Percentiles rank a stretch among this genome's conserved stretches.
Conservation (phyloP, 2,329 filamentous ascomycete genomes). For the Emmonsiellopsis sp. region DNA sequence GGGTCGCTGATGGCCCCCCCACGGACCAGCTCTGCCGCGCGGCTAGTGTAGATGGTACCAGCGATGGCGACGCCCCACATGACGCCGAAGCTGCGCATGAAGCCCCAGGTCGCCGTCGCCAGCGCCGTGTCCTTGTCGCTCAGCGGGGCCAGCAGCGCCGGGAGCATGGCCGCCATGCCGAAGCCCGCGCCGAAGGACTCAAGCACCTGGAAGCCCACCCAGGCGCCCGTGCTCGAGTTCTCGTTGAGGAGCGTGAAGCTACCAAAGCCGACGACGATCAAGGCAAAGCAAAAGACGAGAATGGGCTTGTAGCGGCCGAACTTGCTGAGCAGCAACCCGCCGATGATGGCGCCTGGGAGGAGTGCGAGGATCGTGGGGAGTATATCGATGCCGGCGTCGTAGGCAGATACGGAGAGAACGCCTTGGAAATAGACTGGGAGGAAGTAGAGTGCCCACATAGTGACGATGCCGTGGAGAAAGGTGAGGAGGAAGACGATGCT, state of each 20-base stretch:
- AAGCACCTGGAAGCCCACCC: slow-evolving; percentile 24
- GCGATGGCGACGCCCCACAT: slow-evolving; percentile 25
- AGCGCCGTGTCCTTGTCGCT: slow-evolving; percentile 19
- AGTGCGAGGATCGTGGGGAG: slow-evolving; percentile 21
- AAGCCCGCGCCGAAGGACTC: slow-evolving; percentile 19
- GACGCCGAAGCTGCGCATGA: slow-evolving; percentile 23
- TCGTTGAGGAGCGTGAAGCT: slow-evolving; percentile 19
- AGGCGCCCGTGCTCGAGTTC: slow-evolving; percentile 17
- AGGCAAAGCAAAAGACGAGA: slow-evolving; percentile 20
- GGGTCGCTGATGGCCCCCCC: neutral
- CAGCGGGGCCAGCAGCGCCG: slow-evolving; percentile 22
- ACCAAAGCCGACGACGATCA: slow-evolving; percentile 20
- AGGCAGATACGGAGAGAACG: slow-evolving; percentile 26
- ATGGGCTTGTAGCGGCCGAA: slow-evolving; percentile 25
- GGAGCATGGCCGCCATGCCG: slow-evolving; percentile 17
- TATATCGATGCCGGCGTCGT: slow-evolving; percentile 22
- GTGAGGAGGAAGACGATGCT: slow-evolving; percentile 31
- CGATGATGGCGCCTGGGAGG: slow-evolving; percentile 20
- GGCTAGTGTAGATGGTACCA: slow-evolving; percentile 23
- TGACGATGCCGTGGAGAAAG: slow-evolving; percentile 23
- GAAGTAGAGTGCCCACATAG: slow-evolving; percentile 19
- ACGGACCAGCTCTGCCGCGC: slow-evolving; percentile 1
- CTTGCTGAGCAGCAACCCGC: slow-evolving; percentile 24
- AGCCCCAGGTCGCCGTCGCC: slow-evolving; percentile 20
- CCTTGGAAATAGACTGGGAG: slow-evolving; percentile 30